Conservation (phyloP, 2,329 filamentous ascomycete genomes). For the Sordariomycetes sp. region DNA sequence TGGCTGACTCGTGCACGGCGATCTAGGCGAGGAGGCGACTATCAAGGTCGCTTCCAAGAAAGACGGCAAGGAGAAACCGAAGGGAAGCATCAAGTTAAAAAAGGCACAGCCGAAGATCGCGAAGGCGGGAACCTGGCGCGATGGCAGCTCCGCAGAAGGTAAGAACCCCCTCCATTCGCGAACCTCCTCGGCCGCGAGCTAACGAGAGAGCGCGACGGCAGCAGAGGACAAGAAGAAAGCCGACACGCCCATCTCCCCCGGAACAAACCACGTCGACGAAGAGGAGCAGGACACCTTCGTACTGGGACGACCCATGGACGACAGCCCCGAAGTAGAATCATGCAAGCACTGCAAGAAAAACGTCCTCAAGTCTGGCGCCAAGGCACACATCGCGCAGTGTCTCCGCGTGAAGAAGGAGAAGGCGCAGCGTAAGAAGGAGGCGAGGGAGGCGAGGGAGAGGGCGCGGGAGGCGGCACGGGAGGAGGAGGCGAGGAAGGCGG, state of each 20-base stretch:
- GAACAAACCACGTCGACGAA: slow-evolving; percentile 60
- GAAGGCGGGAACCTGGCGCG: slow-evolving; percentile 60
- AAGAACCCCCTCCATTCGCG: neutral
- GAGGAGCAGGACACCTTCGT: slow-evolving; percentile 66
- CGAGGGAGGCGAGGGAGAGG: slow-evolving; percentile 55
- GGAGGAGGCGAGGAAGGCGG: slow-evolving; percentile 38
- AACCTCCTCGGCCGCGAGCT: neutral
- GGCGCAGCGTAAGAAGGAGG: slow-evolving; percentile 64
- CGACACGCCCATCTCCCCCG: slow-evolving; percentile 35
- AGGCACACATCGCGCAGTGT: slow-evolving; percentile 72
- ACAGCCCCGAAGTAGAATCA: slow-evolving; percentile 63
- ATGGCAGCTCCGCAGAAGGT: slow-evolving; percentile 15
- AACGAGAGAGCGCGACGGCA: slow-evolving; percentile 11
- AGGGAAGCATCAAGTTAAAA: slow-evolving; percentile 45
- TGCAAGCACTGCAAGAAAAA: slow-evolving; percentile 95
- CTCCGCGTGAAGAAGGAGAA: slow-evolving; percentile 75
- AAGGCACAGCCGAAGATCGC: slow-evolving; percentile 47
- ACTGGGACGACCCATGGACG: slow-evolving; percentile 69
- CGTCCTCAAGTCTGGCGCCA: slow-evolving; percentile 60
- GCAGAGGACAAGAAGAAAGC: slow-evolving; percentile 26
- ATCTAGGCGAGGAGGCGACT: slow-evolving; percentile 40
- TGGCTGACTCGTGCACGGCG: neutral
- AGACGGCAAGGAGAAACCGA: slow-evolving; percentile 29
- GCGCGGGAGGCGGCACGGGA: slow-evolving; percentile 48
- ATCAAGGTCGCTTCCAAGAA: slow-evolving; percentile 52